Evolutionary conservation across 139 green algal genomes (phyloP), one percentile per base, ranked within the genome.

Genomic region (Chlorella sp.): DNA sequence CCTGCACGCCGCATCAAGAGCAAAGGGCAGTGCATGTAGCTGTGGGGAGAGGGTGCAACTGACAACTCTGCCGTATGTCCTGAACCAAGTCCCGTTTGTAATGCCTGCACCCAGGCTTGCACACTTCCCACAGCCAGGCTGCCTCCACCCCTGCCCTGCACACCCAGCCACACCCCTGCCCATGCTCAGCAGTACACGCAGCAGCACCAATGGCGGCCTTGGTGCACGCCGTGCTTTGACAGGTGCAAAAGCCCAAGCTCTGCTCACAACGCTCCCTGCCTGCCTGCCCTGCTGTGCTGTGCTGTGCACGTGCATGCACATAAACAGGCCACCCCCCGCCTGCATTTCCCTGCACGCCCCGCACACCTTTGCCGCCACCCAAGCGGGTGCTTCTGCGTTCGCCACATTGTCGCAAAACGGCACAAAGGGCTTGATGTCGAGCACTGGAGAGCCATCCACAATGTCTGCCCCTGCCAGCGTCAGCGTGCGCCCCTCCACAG

Each of bases 371-470:
- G 42, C 64, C 5, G 78, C 78, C 60, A 99, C 97, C 97, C 97
- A 99, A 2, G 88, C 9, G 2, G 97, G 97, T 12, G 96, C 96
- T 1, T 79, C 85, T 15, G 97, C 97, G 5, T 32, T n/a, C 0
- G 92, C 19, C 18, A 98, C 60, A 32, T 89, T 87, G 90, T 99
- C 97, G 81, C 94, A 97, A 85, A 98, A 99, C 16, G 96, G 95
- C 36, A 98, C 89, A 90, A 98, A 99, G 21, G 97, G 97, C 89
- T 99, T 99, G 77, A 99, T 94, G 90, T 99, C 97, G 28, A 99
- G 93, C 69, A 99, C 94, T 0, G 97, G 97, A 7, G 94, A 96
- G 75, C 97, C 97, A 86, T 99, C 95, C 75, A 99, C 96, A 64
- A 99, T 92, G 91, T 99, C 97, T 1, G 93, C 93, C 0, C 97